Percentiles rank a stretch among this genome's conserved stretches.
Conservation (phyloP, 345 rosid species). For the Crucihimalaya himalaica region DNA sequence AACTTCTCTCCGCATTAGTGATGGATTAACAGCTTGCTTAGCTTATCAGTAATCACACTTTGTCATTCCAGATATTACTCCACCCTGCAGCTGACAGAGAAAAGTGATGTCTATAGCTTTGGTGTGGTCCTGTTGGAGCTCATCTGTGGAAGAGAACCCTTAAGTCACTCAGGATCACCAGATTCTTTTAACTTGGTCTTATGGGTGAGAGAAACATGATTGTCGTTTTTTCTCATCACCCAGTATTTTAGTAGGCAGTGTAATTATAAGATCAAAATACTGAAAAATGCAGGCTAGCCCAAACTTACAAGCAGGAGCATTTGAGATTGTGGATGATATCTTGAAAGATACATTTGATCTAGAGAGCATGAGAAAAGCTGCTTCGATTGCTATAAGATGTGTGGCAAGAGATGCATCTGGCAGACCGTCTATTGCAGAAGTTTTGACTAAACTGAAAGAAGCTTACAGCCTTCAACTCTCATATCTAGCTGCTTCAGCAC, state of each 20-base stretch:
- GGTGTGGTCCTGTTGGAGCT: constrained; percentile 91
- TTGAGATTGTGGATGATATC: constrained; percentile 75
- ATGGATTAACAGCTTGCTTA: background rate
- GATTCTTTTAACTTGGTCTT: constrained; percentile 92
- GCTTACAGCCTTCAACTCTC: constrained; percentile 78
- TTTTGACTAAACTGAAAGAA: constrained; percentile 72
- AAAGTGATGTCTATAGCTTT: constrained; percentile 89
- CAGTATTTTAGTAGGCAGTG: background rate
- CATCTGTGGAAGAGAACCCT: constrained; percentile 89
- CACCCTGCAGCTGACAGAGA: constrained; percentile 88
- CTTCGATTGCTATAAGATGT: constrained; percentile 58
- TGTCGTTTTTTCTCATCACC: constrained; percentile 6
- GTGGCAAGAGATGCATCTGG: constrained; percentile 80
- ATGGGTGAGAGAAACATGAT: constrained; percentile 61
- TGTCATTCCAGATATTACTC: constrained; percentile 68
- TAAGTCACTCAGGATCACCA: constrained; percentile 76
- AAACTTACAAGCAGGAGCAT: constrained; percentile 85
- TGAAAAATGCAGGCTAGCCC: constrained; percentile 73
- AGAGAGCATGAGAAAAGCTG: constrained; percentile 73
- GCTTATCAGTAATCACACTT: constrained; percentile 13
- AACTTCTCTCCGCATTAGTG: background rate
- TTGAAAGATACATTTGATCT: constrained; percentile 61
- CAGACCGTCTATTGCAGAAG: constrained; percentile 66
- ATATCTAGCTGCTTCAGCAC: constrained; percentile 63
- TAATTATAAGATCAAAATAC: background rate